Evolutionary conservation across 768 basidiomycete genomes (phyloP).

Genomic region (Paxillus ammoniavirescens): DNA sequence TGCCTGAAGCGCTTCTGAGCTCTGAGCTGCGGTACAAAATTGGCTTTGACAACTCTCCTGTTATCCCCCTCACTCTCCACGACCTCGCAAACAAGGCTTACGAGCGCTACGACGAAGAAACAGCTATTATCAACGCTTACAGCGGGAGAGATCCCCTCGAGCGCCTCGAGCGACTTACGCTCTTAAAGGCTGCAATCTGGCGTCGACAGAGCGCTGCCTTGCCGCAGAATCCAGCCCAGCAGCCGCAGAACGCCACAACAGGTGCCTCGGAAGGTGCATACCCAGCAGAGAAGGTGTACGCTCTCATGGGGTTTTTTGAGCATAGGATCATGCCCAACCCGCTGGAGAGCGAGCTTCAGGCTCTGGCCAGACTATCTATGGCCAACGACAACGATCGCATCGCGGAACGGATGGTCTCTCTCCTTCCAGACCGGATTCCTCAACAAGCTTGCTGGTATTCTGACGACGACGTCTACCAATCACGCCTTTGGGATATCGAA

Average conservation of each 20-base stretch:
- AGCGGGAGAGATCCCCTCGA: slow-evolving; percentile 17
- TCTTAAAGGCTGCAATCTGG: slow-evolving; percentile 20
- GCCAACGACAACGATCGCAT: slow-evolving; percentile 23
- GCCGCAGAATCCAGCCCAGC: slow-evolving; percentile 1
- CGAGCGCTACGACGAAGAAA: slow-evolving; percentile 4
- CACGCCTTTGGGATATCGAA: slow-evolving; percentile 18
- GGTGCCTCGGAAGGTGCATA: slow-evolving; percentile 4
- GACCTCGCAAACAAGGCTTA: slow-evolving; percentile 19
- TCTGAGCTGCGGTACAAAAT: slow-evolving; percentile 6
- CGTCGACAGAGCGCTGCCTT: slow-evolving; percentile 12
- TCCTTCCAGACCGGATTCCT: slow-evolving; percentile 7
- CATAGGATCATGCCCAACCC: slow-evolving; percentile 16
- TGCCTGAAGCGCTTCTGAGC: slow-evolving; percentile 15
- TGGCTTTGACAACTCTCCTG: neutral
- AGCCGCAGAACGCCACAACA: neutral
- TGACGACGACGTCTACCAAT: slow-evolving; percentile 13
- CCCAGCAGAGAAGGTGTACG: slow-evolving; percentile 18
- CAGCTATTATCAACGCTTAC: slow-evolving; percentile 16
- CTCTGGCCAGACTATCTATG: slow-evolving; percentile 20
- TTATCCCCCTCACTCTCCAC: neutral
- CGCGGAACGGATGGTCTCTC: slow-evolving; percentile 21
- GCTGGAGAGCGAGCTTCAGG: slow-evolving; percentile 12
- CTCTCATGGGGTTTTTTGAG: slow-evolving; percentile 24
- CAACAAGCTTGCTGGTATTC: slow-evolving; percentile 15
- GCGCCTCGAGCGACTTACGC: slow-evolving; percentile 15